phyloP scores from a whole-genome alignment of 2,329 filamentous ascomycete species.

The Chrysoporthe deuterocubensis region DNA sequence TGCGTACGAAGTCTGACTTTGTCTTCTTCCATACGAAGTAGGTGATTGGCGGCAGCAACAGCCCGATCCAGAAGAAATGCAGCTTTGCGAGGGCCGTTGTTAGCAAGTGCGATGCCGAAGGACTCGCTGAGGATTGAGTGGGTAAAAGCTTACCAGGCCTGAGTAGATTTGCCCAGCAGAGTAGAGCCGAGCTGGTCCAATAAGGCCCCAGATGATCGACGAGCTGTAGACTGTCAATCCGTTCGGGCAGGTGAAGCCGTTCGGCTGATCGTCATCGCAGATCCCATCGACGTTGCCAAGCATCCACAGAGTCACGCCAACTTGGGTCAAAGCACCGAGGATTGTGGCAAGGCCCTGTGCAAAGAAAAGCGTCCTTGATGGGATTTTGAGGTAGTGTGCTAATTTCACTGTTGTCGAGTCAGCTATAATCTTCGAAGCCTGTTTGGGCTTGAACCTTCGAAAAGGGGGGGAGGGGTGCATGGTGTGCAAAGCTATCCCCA shows the following conservation, averaged over 20 bases:
- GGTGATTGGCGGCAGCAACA: constrained; percentile 46
- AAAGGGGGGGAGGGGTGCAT: neutral
- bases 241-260: constrained; percentile 53
- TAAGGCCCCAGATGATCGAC: constrained; percentile 55
- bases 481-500: neutral
- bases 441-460: neutral
- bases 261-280: constrained; percentile 45
- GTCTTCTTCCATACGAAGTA: constrained; percentile 46
- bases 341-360: constrained; percentile 53
- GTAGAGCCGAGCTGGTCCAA: constrained; percentile 54
- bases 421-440: neutral
- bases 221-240: constrained; percentile 53
- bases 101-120: neutral
- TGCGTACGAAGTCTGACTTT: constrained; percentile 38
- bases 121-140: neutral
- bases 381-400: constrained; percentile 55
- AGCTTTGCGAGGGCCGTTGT: constrained; percentile 32
- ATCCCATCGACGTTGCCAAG: constrained; percentile 45
- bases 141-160: constrained; percentile 34
- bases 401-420: constrained; percentile 44
- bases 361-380: constrained; percentile 50
- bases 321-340: constrained; percentile 50
- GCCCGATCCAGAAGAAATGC: constrained; percentile 56
- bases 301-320: constrained; percentile 40
- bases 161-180: constrained; percentile 51